Evolutionary conservation across 495 filamentous ascomycete species (phyloP), one percentile per base, ranked within the genome.

Genomic region (Annulohypoxylon stygium): DNA sequence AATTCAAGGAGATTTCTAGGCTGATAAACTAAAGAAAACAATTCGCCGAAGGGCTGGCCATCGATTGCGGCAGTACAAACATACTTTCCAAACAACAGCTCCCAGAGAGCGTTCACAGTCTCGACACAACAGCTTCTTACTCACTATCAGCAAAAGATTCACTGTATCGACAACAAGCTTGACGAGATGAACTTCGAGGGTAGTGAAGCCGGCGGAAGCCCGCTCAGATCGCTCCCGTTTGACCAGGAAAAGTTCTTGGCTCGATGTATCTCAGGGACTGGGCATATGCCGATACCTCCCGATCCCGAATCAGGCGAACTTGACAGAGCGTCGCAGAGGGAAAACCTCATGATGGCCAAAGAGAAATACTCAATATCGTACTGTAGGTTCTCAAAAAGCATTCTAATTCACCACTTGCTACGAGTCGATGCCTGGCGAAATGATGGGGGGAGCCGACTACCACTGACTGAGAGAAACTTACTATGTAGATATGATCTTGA

Each of bases 161-260:
- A 34, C 0, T 61, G 50, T 4, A 59, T 74, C 33, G 61, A 62
- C 25, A 20, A 74, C 16, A 50, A 41, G 26, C 41, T 74, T 16
- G 50, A 74, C 45, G 50, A 63, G 43, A 63, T 74, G 62, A 45
- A 71, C 23, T 68, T 71, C 34, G 36, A 68, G 20, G 67, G 67
- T 5, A 45, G 14, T 1, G 48, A 67, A 12, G 43, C 26, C 10
- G 53, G 45, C 2, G 60, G 26, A 6, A 26, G 12, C 11, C 43
- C 57, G 10, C 41, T 67, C 1, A 54, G 12, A 18, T 62, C 61
- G 5, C 45, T 74, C 0, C 62, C 71, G 34, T 74, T 70, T 12
- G 39, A 70, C 12, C 36, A 36, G 2, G 33, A 70, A 20, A 6
- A 64, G 12, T 70, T 74, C 62, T 26, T 70, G n/a, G 50, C 16